A percentile compares a stretch with the other conserved stretches of the same genome.
phyloP scores from a whole-genome alignment of 495 filamentous ascomycete genomes.

The Pseudevernia furfuracea region DNA sequence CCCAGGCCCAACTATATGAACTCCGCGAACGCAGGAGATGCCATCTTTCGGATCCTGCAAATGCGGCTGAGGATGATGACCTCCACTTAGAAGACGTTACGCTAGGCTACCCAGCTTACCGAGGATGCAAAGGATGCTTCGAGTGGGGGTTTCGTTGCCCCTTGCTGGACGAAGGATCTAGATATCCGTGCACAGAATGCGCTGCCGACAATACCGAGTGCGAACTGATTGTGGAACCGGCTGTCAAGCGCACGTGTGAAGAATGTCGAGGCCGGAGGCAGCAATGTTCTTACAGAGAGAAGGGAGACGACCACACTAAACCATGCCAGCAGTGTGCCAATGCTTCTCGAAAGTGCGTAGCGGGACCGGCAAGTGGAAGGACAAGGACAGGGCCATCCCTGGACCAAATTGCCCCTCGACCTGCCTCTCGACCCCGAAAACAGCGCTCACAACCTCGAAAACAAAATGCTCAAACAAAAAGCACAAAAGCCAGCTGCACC shows the following conservation, averaged over 20 bases:
- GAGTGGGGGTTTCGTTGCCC: conserved; percentile 18
- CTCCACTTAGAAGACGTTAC: conserved; percentile 20
- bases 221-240: conserved; percentile 22
- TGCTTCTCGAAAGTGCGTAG: conserved; percentile 19
- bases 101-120: conserved; percentile 22
- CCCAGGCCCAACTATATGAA: conserved; percentile 4
- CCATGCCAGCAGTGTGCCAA: conserved; percentile 18
- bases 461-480: neutral
- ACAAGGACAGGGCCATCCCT: conserved; percentile 24
- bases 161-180: conserved; percentile 22
- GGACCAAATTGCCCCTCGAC: conserved; percentile 11
- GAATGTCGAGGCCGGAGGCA: conserved; percentile 16
- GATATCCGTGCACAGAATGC: conserved; percentile 22
- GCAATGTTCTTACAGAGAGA: conserved; percentile 20
- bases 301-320: conserved; percentile 12
- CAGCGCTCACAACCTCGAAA: neutral
- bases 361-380: conserved; percentile 21
- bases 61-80: conserved; percentile 6
- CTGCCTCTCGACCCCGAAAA: neutral
- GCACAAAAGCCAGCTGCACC: conserved; percentile 11
- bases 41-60: neutral
- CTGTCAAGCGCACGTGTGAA: conserved; percentile 16
- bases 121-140: conserved; percentile 24
- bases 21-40: conserved; percentile 11
- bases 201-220: conserved; percentile 20